Conservation (phyloP, 805 yeast species). For the Candida anglica region DNA sequence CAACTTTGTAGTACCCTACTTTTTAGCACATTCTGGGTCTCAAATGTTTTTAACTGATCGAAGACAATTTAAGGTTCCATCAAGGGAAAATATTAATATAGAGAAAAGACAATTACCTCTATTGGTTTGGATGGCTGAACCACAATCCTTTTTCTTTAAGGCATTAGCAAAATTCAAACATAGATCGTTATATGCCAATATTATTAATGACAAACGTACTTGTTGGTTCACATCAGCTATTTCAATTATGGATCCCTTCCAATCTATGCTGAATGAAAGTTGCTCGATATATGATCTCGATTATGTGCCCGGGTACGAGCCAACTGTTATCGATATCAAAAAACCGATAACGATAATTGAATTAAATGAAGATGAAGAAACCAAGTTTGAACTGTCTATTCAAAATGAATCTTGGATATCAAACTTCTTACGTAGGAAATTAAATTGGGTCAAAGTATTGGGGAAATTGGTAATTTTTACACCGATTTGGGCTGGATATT, state of each 20-base stretch:
- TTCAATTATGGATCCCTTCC: conserved; percentile 57
- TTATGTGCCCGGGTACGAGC: conserved; percentile 50
- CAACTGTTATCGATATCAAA: conserved; percentile 51
- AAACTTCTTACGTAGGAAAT: conserved; percentile 33
- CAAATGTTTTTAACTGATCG: conserved; percentile 63
- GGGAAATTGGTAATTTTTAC: conserved; percentile 46
- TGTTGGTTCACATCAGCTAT: conserved; percentile 83
- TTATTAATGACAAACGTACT: conserved; percentile 75
- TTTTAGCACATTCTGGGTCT: conserved; percentile 67
- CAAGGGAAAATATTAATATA: not conserved
- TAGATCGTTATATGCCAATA: conserved; percentile 65
- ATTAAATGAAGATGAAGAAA: conserved; percentile 6
- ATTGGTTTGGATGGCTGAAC: conserved; percentile 61
- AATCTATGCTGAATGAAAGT: conserved; percentile 41
- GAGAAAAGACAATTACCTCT: conserved; percentile 41
- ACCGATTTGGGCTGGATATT: conserved; percentile 64
- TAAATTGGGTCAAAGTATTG: conserved; percentile 47
- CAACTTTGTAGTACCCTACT: conserved; percentile 59
- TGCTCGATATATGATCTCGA: conserved; percentile 36
- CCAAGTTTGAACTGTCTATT: not conserved
- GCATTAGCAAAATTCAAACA: conserved; percentile 52
- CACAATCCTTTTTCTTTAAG: conserved; percentile 53
- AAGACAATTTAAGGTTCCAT: conserved; percentile 7
- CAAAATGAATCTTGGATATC: not conserved
- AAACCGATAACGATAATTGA: conserved; percentile 34